Percentiles rank a stretch among this genome's conserved stretches.
Evolutionary conservation across 2,329 filamentous ascomycete genomes (phyloP).

Genomic region (Colletotrichum scovillei): DNA sequence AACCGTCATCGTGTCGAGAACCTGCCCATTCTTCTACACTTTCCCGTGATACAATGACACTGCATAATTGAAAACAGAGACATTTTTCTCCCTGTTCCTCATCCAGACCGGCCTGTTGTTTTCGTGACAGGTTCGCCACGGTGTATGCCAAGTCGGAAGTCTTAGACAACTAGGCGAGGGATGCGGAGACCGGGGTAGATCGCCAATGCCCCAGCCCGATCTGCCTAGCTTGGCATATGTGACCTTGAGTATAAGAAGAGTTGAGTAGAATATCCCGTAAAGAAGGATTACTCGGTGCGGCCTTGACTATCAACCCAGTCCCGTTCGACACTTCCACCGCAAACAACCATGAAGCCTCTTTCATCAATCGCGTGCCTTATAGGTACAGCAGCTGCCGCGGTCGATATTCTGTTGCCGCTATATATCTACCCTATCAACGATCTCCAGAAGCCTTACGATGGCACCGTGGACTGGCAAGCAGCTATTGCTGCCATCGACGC

Average conservation of each 20-base stretch:
- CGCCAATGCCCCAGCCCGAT: background rate
- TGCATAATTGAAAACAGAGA: background rate
- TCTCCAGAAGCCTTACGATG: background rate
- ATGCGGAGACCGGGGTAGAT: background rate
- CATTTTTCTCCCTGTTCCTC: background rate
- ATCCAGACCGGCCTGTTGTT: background rate
- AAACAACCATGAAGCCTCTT: background rate
- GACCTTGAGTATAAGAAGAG: background rate
- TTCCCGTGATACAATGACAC: background rate
- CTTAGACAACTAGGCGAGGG: background rate
- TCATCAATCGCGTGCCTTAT: background rate
- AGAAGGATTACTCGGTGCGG: background rate
- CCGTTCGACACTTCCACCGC: background rate
- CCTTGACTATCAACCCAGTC: background rate
- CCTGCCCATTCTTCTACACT: background rate
- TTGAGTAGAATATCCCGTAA: background rate
- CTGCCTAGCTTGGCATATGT: background rate
- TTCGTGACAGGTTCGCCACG: background rate
- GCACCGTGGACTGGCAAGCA: conserved; percentile 9
- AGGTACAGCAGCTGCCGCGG: background rate
- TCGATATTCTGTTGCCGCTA: conserved; percentile 5
- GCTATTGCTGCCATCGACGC: conserved; percentile 12
- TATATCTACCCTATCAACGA: conserved; percentile 17
- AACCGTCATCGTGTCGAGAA: background rate
- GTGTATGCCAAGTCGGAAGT: background rate